These are phyloP conservation scores for Solanum gandarillasii DNA, from an alignment of 257 asterid species.

Conservation along the genomic window DNA sequence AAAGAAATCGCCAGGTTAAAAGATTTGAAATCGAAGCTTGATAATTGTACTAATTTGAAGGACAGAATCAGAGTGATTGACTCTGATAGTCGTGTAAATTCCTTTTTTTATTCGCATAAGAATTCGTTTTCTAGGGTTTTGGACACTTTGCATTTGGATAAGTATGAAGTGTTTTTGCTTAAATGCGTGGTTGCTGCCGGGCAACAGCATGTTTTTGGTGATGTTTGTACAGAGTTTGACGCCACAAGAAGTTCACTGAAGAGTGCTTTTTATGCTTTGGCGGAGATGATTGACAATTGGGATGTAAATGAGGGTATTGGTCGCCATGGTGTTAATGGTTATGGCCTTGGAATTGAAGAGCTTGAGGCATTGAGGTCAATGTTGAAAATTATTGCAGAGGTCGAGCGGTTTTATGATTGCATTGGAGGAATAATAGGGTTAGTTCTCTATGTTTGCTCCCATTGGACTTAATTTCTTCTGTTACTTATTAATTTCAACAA, in stretches of 20 bases:
- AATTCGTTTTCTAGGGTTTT: slow-evolving; percentile 26
- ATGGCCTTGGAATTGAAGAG: slow-evolving; percentile 30
- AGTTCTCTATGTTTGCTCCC: slow-evolving; percentile 11
- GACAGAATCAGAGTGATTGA: slow-evolving; percentile 36
- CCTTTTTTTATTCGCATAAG: slow-evolving; percentile 29
- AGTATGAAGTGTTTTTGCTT: slow-evolving; percentile 51
- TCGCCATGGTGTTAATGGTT: slow-evolving; percentile 6
- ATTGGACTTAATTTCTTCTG: not conserved
- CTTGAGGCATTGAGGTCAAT: slow-evolving; percentile 44
- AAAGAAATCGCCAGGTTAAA: slow-evolving; percentile 60
- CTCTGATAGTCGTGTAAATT: slow-evolving; percentile 57
- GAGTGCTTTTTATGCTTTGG: slow-evolving; percentile 69
- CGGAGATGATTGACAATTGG: slow-evolving; percentile 79
- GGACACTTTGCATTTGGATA: slow-evolving; percentile 38
- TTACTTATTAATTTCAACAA: not conserved
- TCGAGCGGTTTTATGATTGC: slow-evolving; percentile 84
- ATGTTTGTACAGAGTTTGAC: slow-evolving; percentile 21
- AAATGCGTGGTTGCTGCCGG: slow-evolving; percentile 87
- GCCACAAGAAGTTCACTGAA: slow-evolving; percentile 37
- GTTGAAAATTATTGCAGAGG: slow-evolving; percentile 68
- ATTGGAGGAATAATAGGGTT: slow-evolving; percentile 97
- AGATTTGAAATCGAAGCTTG: slow-evolving; percentile 30
- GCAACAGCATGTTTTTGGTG: slow-evolving; percentile 63
- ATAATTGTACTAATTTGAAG: slow-evolving; percentile 25
- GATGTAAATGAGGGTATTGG: slow-evolving; percentile 21